A percentile compares a stretch with the other conserved stretches of the same genome.
These are phyloP conservation scores for Boletus bicolor DNA, from an alignment of 768 basidiomycete species.

Conservation along the genomic window DNA sequence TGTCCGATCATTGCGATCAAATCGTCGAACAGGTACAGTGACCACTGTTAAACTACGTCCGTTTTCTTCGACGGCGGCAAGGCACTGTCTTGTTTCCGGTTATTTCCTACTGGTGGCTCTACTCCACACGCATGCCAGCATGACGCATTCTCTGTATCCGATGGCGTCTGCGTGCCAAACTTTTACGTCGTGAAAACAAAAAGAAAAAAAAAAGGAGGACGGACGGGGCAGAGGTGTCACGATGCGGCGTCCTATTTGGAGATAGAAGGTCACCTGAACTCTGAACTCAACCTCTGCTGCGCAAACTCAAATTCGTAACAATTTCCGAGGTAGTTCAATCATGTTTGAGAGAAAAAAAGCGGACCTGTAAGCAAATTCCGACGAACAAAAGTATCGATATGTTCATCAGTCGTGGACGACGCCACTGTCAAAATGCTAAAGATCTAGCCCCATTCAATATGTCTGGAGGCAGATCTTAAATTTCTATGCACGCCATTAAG, in stretches of 20 bases:
- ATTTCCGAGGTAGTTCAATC: constrained; percentile 27
- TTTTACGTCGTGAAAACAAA: constrained; percentile 25
- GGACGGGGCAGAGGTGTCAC: constrained; percentile 8
- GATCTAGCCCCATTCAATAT: constrained; percentile 7
- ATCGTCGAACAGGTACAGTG: constrained; percentile 1
- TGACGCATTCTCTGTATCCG: background rate
- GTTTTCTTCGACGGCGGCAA: background rate
- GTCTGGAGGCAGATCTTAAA: constrained; percentile 10
- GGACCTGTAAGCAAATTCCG: constrained; percentile 22
- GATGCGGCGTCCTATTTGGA: constrained; percentile 18
- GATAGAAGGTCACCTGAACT: constrained; percentile 20
- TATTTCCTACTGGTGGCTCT: constrained; percentile 5
- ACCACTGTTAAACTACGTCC: background rate
- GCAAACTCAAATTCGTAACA: constrained; percentile 22
- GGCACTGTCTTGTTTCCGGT: background rate
- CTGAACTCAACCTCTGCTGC: constrained; percentile 16
- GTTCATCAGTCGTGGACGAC: constrained; percentile 16
- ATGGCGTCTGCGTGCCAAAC: constrained; percentile 1
- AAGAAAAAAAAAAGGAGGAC: background rate
- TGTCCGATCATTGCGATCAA: constrained; percentile 9
- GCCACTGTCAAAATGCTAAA: constrained; percentile 24
- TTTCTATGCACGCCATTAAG: constrained; percentile 17
- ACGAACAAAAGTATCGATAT: constrained; percentile 10
- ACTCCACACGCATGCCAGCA: background rate
- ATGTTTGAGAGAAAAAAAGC: constrained; percentile 12